Base-by-base conservation (phyloP, 2,329 filamentous ascomycete genomes). In the Cladophialophora psammophila region DNA sequence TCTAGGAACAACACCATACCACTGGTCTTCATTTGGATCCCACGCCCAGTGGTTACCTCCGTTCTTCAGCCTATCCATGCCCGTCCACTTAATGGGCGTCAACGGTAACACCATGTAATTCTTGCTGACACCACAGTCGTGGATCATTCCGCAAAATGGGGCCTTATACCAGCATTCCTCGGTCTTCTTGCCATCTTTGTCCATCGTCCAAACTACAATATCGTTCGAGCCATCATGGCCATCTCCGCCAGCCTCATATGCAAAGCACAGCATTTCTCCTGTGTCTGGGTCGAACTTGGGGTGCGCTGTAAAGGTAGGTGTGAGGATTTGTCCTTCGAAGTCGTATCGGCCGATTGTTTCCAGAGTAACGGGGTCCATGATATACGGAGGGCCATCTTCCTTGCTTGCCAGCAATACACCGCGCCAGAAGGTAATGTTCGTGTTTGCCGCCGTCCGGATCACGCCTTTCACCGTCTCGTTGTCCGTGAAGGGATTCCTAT, bases 401-500 rank as follows among this genome's bases (percentile, higher is more conserved):
- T 87, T 88, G 26, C 61, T 65, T 0, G 68, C 68, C 7, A 70
- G 58, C 64, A 88, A 72, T 61, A 84, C 80, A 0, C 85, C 85
- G 6, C 84, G 75, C 85, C 85, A 88, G 71, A 85, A 87, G 0
- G 84, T 79, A 48, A 88, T 78, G 68, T 88, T 88, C 6, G 86
- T 88, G 71, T 88, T 88, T 2, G 82, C 81, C 0, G 85, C 85
- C 0, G 85, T 87, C 26, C 85, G 78, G 48, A 88, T 84, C 5
- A 86, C 82, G 1, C 84, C 84, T 58, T 81, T 82, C 5, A 87
- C 85, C 67, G 80, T 67, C 50, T 67, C 65, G 10, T 58, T 81
- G 74, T 86, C 84, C 59, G 85, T 87, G 68, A 80, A 86, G 0
- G 84, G 84, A 72, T 88, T 88, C 18, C 86, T 78, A 69, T 88